A percentile compares a stretch with the other conserved stretches of the same genome.
These are phyloP conservation scores for Citrullus mucosospermus DNA, from an alignment of 306 rosid genomes.

Conservation along the genomic window DNA sequence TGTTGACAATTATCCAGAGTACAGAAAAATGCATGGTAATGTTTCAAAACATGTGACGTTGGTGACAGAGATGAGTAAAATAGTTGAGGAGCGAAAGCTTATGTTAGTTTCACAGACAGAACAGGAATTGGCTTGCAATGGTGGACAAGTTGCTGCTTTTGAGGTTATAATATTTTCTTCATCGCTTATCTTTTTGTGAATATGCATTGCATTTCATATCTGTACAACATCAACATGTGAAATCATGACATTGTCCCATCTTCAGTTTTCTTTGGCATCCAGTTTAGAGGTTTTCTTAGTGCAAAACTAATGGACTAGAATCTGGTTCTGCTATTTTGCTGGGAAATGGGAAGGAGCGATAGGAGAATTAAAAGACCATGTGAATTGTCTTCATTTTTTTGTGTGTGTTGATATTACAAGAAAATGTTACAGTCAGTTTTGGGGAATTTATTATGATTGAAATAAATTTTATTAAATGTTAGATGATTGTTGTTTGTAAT, in stretches of 20 bases:
- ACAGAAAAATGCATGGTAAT: constrained; percentile 91
- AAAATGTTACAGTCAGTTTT: background rate
- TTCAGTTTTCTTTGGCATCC: background rate
- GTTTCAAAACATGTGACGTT: constrained; percentile 91
- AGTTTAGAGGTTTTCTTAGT: background rate
- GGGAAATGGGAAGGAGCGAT: background rate
- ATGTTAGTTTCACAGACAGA: constrained; percentile 88
- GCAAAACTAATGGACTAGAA: background rate
- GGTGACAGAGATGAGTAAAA: constrained; percentile 93
- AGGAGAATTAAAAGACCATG: background rate
- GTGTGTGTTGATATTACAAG: background rate
- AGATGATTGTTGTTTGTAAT: background rate
- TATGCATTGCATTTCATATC: background rate
- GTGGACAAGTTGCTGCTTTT: constrained; percentile 92
- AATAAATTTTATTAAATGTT: background rate
- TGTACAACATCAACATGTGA: background rate
- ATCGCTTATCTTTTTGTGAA: background rate
- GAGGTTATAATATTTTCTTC: constrained; percentile 37
- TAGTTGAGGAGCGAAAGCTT: constrained; percentile 72
- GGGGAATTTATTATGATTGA: background rate
- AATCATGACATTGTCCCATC: background rate
- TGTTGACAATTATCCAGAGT: constrained; percentile 93
- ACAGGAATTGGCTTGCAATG: constrained; percentile 95
- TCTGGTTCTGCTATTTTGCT: background rate
- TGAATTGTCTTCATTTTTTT: background rate